These are phyloP conservation scores for Thermomyces lanuginosus DNA, from an alignment of 2,329 filamentous ascomycete genomes.

Conservation along the genomic window DNA sequence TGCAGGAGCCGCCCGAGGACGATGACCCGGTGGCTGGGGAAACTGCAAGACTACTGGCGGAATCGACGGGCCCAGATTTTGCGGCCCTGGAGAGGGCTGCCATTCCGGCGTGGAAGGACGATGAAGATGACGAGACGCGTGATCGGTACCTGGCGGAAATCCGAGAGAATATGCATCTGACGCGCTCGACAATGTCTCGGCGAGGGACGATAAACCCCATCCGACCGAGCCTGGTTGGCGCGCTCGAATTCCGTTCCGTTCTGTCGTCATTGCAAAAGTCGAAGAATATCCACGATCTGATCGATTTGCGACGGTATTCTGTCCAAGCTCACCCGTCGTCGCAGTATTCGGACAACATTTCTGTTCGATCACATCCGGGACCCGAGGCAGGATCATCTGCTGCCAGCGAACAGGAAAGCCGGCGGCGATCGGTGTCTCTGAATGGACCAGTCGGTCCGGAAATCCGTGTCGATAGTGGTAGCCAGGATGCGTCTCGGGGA, in stretches of 20 bases:
- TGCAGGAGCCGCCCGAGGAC: slow-evolving; percentile 39
- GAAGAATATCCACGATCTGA: slow-evolving; percentile 55
- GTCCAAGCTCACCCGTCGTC: slow-evolving; percentile 39
- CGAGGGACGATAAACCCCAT: slow-evolving; percentile 69
- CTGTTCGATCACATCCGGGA: slow-evolving; percentile 33
- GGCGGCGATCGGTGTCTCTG: slow-evolving; percentile 39
- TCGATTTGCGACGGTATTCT: slow-evolving; percentile 54
- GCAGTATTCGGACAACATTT: slow-evolving; percentile 32
- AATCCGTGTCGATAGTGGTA: too few relatives aligned
- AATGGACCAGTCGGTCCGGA: too few relatives aligned
- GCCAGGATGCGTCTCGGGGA: too few relatives aligned
- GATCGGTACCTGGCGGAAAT: slow-evolving; percentile 60
- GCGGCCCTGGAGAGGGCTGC: slow-evolving; percentile 41
- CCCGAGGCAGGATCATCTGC: too few relatives aligned
- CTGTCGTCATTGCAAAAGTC: slow-evolving; percentile 73
- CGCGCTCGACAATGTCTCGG: slow-evolving; percentile 48
- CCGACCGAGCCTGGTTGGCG: slow-evolving; percentile 80
- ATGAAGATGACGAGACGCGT: slow-evolving; percentile 38
- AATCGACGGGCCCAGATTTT: slow-evolving; percentile 46
- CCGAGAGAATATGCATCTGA: slow-evolving; percentile 81
- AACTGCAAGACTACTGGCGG: slow-evolving; percentile 29
- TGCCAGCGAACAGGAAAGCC: slow-evolving; percentile 12
- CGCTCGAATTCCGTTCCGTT: slow-evolving; percentile 81
- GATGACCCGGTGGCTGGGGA: slow-evolving; percentile 36
- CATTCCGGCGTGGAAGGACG: slow-evolving; percentile 29